A percentile compares a stretch with the other conserved stretches of the same genome.
Evolutionary conservation across 306 rosid genomes (phyloP).

Genomic region (Dalbergia cultrata): DNA sequence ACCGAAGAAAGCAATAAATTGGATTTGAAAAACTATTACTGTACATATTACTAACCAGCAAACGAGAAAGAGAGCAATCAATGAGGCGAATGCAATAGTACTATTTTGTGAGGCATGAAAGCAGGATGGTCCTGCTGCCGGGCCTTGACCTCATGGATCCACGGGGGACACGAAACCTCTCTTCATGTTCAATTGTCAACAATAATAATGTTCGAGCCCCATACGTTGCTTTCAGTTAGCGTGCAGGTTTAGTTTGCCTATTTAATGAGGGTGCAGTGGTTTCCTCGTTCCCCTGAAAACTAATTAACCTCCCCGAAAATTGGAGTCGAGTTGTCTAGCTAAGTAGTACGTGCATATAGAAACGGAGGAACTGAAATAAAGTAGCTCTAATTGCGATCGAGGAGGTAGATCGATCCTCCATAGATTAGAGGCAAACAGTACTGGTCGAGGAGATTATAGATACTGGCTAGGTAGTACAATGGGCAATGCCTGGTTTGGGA

Average conservation of each 20-base stretch:
- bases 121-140: not conserved
- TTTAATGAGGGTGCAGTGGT: constrained; percentile 25
- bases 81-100: not conserved
- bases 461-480: not conserved
- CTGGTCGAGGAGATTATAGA: not conserved
- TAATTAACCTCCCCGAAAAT: too few species aligned
- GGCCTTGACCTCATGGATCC: not conserved
- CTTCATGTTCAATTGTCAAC: constrained; percentile 35
- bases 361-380: not conserved
- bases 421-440: too few species aligned
- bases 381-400: too few species aligned
- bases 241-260: not conserved
- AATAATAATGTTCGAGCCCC: not conserved
- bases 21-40: not conserved
- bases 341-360: not conserved
- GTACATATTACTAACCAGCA: not conserved
- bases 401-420: not conserved
- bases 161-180: too few species aligned
- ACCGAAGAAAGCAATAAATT: not conserved
- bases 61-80: constrained; percentile 23
- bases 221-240: constrained; percentile 9
- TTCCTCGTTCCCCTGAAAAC: not conserved
- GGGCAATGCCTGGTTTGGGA: constrained; percentile 55
- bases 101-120: constrained; percentile 22
- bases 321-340: too few species aligned